A percentile compares a stretch with the other conserved stretches of the same genome.
These are phyloP conservation scores for Globisporangium megalacanthum DNA, from an alignment of 352 stramenopile genomes.

Conservation along the genomic window DNA sequence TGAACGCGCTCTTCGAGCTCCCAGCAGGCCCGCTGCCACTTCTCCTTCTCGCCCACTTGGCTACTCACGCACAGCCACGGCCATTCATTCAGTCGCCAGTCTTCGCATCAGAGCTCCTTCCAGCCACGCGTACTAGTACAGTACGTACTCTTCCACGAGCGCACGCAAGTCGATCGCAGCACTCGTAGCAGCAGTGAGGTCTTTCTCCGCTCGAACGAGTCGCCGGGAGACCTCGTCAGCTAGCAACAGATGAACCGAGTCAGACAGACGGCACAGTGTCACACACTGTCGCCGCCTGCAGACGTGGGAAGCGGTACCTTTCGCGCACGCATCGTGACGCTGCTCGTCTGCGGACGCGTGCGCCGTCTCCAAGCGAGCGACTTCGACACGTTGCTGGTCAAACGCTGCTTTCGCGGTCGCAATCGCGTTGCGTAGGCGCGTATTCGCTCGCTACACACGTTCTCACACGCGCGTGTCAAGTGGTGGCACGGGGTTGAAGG, in stretches of 20 bases:
- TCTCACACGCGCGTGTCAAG: too few species aligned
- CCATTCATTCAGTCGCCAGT: background rate
- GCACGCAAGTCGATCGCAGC: conserved; percentile 44
- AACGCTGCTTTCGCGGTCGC: conserved; percentile 38
- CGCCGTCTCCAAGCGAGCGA: conserved; percentile 30
- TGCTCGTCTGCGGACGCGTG: conserved; percentile 22
- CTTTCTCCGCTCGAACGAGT: conserved; percentile 22
- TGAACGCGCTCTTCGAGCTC: conserved; percentile 64
- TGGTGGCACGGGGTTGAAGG: too few species aligned
- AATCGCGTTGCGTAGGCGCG: conserved; percentile 46
- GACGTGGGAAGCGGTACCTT: conserved; percentile 15
- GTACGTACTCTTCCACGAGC: conserved; percentile 56
- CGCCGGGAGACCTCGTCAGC: conserved; percentile 17
- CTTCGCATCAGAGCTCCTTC: background rate
- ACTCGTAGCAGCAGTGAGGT: conserved; percentile 25
- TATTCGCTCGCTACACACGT: conserved; percentile 33
- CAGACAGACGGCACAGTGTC: too few species aligned
- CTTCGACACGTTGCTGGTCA: conserved; percentile 37
- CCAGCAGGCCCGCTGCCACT: conserved; percentile 76
- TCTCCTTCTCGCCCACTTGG: conserved; percentile 69
- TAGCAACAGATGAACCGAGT: conserved; percentile 2
- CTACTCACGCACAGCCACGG: conserved; percentile 10
- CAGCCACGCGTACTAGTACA: background rate
- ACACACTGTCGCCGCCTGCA: too few species aligned
- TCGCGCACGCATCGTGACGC: conserved; percentile 24